phyloP scores from a whole-genome alignment of 352 stramenopile genomes.

The Pythium aquatile region DNA sequence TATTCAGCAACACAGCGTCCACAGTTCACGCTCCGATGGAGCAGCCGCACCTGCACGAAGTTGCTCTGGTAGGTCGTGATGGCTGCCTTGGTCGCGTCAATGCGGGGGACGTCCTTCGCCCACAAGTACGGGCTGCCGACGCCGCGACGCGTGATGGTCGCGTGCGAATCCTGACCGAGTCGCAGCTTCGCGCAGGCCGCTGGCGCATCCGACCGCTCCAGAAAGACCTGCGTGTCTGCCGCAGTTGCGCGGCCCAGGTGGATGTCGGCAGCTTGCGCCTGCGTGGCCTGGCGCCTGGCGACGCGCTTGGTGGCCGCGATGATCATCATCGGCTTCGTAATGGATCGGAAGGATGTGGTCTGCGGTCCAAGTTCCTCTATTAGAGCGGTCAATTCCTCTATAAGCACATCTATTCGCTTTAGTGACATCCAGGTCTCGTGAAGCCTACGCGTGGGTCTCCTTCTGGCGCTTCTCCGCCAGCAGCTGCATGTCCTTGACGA shows the following conservation, averaged over 20 bases:
- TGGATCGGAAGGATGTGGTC: neutral
- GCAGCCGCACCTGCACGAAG: constrained; percentile 43
- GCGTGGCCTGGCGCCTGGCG: neutral
- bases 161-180: constrained; percentile 27
- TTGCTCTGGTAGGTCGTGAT: constrained; percentile 48
- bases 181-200: constrained; percentile 30
- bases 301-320: neutral
- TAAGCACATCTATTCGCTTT: constrained; percentile 4
- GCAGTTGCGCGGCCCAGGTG: constrained; percentile 50
- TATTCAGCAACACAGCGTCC: neutral
- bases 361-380: neutral
- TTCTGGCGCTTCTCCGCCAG: constrained; percentile 11
- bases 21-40: too few species aligned
- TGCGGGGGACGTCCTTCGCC: constrained; percentile 68
- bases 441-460: constrained; percentile 7
- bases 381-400: constrained; percentile 1
- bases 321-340: constrained; percentile 22
- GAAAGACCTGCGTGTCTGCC: constrained; percentile 42
- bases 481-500: constrained; percentile 46
- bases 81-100: constrained; percentile 50
- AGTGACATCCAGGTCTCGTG: neutral
- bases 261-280: constrained; percentile 29
- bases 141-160: constrained; percentile 36
- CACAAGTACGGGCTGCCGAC: constrained; percentile 65
- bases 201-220: constrained; percentile 27